Evolutionary conservation across 306 rosid genomes (phyloP).

Genomic region (Quercus cerris): DNA sequence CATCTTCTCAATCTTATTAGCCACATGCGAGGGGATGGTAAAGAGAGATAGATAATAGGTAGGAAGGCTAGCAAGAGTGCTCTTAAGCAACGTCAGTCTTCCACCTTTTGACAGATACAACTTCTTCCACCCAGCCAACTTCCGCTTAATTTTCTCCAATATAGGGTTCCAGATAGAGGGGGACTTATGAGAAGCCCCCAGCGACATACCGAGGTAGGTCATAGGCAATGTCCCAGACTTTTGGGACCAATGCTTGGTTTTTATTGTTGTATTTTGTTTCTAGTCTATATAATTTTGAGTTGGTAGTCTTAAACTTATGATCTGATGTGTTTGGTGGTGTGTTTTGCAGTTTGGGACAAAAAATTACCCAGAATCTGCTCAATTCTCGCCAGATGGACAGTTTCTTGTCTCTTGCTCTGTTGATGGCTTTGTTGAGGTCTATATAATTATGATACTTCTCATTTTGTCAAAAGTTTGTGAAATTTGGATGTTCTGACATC

Average conservation of each 20-base stretch:
- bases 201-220: too few relatives aligned
- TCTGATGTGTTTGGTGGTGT: constrained; percentile 15
- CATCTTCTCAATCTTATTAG: too few relatives aligned
- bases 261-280: neutral
- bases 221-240: too few relatives aligned
- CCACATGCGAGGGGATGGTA: too few relatives aligned
- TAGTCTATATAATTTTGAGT: neutral
- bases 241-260: neutral
- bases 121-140: too few relatives aligned
- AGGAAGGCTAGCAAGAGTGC: too few relatives aligned
- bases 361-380: constrained; percentile 95
- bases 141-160: too few relatives aligned
- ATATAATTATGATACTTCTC: constrained; percentile 11
- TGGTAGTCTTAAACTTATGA: constrained; percentile 10
- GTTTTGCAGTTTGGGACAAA: constrained; percentile 80
- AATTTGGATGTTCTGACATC: constrained; percentile 17
- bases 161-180: too few relatives aligned
- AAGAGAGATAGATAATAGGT: too few relatives aligned
- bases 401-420: constrained; percentile 92
- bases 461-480: neutral
- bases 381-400: constrained; percentile 99
- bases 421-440: constrained; percentile 97
- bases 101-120: too few relatives aligned
- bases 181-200: too few relatives aligned
- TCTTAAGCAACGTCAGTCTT: too few relatives aligned